Evolutionary conservation across 345 rosid genomes (phyloP).

Genomic region (Garcia nutans): DNA sequence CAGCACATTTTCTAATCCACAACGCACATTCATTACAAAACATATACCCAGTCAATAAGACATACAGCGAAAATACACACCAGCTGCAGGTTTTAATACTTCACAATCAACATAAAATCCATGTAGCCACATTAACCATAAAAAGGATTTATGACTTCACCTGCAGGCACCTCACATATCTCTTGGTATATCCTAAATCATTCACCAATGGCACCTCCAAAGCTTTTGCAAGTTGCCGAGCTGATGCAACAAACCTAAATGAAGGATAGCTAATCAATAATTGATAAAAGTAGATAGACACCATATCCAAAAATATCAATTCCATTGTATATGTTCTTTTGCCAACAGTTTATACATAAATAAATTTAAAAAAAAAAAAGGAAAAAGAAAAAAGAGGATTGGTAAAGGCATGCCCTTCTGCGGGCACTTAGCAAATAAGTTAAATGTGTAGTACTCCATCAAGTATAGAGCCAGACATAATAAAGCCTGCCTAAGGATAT

Average conservation of each 20-base stretch:
- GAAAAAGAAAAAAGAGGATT: neutral
- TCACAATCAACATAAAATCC: neutral
- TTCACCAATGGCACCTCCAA: conserved; percentile 96
- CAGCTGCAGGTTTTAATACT: neutral
- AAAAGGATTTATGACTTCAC: conserved; percentile 35
- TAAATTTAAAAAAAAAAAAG: too few relatives aligned
- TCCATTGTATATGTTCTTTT: neutral
- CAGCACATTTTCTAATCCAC: neutral
- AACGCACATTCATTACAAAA: neutral
- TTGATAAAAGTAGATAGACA: neutral
- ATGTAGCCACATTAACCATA: neutral
- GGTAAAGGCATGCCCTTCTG: neutral
- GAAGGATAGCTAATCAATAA: conserved; percentile 17
- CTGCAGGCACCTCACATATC: conserved; percentile 99
- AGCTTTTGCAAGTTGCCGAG: conserved; percentile 96
- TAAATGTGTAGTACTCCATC: neutral
- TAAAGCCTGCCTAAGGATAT: neutral
- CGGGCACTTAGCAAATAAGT: neutral
- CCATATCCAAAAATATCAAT: neutral
- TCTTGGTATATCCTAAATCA: conserved; percentile 97
- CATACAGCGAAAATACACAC: neutral
- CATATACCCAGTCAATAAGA: neutral
- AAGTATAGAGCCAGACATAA: neutral
- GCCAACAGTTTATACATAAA: neutral
- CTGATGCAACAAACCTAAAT: conserved; percentile 89